A percentile compares a stretch with the other conserved stretches of the same genome.
Evolutionary conservation across 106 monocot species (phyloP).

Genomic region (Dioscorea dumetorum): DNA sequence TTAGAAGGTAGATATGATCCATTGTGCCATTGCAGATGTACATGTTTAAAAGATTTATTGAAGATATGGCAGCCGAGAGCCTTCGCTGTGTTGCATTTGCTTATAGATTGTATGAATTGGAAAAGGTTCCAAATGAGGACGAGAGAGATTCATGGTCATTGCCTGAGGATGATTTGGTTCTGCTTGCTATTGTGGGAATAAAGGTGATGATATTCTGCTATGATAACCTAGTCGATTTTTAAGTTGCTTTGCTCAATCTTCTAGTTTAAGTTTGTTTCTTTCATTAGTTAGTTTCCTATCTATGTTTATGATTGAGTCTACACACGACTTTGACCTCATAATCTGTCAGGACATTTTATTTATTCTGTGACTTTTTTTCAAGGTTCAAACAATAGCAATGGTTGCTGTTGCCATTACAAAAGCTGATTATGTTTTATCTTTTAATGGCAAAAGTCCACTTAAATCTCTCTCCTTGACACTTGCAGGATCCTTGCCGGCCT

Average conservation of each 20-base stretch:
- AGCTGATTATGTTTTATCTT: too few relatives aligned
- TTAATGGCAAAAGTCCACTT: too few relatives aligned
- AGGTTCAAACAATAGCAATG: too few relatives aligned
- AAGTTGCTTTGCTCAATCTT: too few relatives aligned
- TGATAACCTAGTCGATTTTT: too few relatives aligned
- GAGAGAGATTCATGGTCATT: conserved; percentile 60
- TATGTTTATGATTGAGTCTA: too few relatives aligned
- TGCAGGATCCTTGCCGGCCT: conserved; percentile 84
- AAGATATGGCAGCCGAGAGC: conserved; percentile 74
- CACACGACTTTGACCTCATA: too few relatives aligned
- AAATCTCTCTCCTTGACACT: neutral
- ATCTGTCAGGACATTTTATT: too few relatives aligned
- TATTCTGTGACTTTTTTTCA: too few relatives aligned
- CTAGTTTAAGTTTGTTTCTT: too few relatives aligned
- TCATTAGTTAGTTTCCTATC: too few relatives aligned
- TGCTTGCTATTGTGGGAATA: conserved; percentile 78
- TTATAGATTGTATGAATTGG: conserved; percentile 40
- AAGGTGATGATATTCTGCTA: conserved; percentile 41
- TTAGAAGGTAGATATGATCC: neutral
- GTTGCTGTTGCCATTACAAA: too few relatives aligned
- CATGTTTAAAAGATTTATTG: conserved; percentile 59
- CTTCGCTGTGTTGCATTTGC: conserved; percentile 93
- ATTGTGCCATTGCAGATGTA: conserved; percentile 26
- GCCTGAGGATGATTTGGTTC: conserved; percentile 70
- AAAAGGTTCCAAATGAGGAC: conserved; percentile 49